Evolutionary conservation across 2,329 filamentous ascomycete genomes (phyloP).

Genomic region (Blumeria hordei): DNA sequence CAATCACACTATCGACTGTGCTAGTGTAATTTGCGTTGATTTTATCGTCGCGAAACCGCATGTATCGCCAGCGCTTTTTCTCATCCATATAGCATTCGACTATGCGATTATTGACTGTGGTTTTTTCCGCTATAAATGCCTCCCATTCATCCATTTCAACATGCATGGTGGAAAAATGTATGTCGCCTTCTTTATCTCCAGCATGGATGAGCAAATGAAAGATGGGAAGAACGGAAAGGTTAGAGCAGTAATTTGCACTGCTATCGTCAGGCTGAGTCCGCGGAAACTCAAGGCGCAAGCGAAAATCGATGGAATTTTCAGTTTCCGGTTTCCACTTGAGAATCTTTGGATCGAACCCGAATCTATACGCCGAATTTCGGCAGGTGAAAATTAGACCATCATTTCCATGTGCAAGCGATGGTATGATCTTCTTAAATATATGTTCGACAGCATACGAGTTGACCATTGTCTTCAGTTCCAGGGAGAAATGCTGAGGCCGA

Average conservation of each 20-base stretch:
- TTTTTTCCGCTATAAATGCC: slow-evolving; percentile 42
- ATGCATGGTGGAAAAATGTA: slow-evolving; percentile 38
- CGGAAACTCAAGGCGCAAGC: slow-evolving; percentile 55
- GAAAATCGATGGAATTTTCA: slow-evolving; percentile 90
- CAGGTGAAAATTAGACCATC: slow-evolving; percentile 98
- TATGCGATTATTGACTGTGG: slow-evolving; percentile 66
- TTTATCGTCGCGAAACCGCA: slow-evolving; percentile 86
- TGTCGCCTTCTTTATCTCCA: slow-evolving; percentile 26
- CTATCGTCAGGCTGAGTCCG: slow-evolving; percentile 41
- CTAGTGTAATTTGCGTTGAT: slow-evolving; percentile 67
- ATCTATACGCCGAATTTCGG: slow-evolving; percentile 59
- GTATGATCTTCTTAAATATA: slow-evolving; percentile 78
- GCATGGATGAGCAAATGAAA: slow-evolving; percentile 48
- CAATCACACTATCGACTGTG: slow-evolving; percentile 65
- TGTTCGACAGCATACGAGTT: slow-evolving; percentile 69
- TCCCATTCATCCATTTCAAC: slow-evolving; percentile 67
- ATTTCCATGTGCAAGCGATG: slow-evolving; percentile 70
- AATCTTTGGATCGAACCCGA: slow-evolving; percentile 80
- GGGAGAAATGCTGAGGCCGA: slow-evolving; percentile 47
- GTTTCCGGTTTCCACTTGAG: slow-evolving; percentile 93
- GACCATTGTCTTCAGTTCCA: slow-evolving; percentile 78
- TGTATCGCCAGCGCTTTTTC: slow-evolving; percentile 58
- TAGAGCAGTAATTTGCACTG: slow-evolving; percentile 34
- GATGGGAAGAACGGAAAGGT: slow-evolving; percentile 61
- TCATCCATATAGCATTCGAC: slow-evolving; percentile 75